phyloP scores from a whole-genome alignment of 352 stramenopile genomes.

The Pythium brachiatum region DNA sequence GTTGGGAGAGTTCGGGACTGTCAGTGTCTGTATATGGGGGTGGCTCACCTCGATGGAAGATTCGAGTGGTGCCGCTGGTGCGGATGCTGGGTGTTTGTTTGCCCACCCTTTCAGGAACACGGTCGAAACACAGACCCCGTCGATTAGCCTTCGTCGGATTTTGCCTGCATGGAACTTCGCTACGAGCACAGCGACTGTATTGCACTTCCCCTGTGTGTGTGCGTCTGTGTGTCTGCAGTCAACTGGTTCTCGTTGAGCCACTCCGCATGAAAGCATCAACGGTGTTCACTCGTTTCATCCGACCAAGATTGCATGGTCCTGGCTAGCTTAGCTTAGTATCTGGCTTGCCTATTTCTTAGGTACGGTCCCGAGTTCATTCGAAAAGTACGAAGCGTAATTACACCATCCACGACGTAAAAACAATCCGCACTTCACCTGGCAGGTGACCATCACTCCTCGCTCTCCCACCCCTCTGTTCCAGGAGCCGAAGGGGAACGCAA shows the following conservation, averaged over 20 bases:
- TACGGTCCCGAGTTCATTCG: background rate
- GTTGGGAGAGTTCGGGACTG: background rate
- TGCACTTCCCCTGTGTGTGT: no score
- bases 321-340: background rate
- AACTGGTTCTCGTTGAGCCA: no score
- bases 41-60: slow-evolving; percentile 13
- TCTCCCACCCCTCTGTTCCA: background rate
- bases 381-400: background rate
- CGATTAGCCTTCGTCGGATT: background rate
- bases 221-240: no score
- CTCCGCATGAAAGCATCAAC: no score
- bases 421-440: background rate
- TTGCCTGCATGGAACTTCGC: no score
- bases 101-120: slow-evolving; percentile 7
- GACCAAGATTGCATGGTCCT: no score
- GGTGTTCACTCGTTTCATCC: no score
- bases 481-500: background rate
- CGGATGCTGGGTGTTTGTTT: background rate
- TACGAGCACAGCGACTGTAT: no score
- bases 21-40: slow-evolving; percentile 3
- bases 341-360: background rate
- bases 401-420: slow-evolving; percentile 9
- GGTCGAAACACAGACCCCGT: background rate
- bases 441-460: slow-evolving; percentile 15
- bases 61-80: slow-evolving; percentile 13